Evolutionary conservation across 306 rosid genomes (phyloP).

Genomic region (Gleditsia sinensis): DNA sequence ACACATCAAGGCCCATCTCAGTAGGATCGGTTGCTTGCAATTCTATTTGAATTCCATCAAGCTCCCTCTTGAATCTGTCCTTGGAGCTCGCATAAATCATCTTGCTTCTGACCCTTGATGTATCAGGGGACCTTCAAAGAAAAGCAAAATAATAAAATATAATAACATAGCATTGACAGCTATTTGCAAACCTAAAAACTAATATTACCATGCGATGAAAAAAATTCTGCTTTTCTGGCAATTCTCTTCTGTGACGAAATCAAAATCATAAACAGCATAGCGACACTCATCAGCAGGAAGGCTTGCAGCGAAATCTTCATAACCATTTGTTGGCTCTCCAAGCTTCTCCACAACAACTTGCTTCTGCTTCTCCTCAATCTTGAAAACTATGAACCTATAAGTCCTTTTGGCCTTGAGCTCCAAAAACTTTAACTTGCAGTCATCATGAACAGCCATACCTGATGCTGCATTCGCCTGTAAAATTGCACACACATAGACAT

Average conservation of each 20-base stretch:
- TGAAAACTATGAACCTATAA: slow-evolving; percentile 64
- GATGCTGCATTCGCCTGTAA: slow-evolving; percentile 79
- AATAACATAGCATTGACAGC: not conserved
- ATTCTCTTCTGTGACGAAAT: slow-evolving; percentile 73
- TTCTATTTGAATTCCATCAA: slow-evolving; percentile 84
- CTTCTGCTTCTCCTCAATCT: slow-evolving; percentile 91
- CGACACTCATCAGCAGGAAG: slow-evolving; percentile 87
- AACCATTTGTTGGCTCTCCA: slow-evolving; percentile 73
- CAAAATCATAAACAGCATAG: slow-evolving; percentile 84
- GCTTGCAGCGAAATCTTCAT: slow-evolving; percentile 69
- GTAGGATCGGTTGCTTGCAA: slow-evolving; percentile 89
- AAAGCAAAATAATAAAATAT: slow-evolving; percentile 18
- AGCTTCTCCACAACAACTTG: slow-evolving; percentile 79
- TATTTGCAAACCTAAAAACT: not conserved
- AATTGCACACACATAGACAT: slow-evolving; percentile 6
- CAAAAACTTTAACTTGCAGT: slow-evolving; percentile 75
- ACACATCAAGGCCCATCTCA: slow-evolving; percentile 82
- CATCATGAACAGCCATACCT: slow-evolving; percentile 82
- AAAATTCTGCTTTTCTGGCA: slow-evolving; percentile 81
- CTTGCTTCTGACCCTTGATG: slow-evolving; percentile 84
- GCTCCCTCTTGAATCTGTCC: slow-evolving; percentile 93
- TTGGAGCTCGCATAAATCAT: slow-evolving; percentile 95
- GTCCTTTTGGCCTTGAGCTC: slow-evolving; percentile 86
- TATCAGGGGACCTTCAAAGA: slow-evolving; percentile 77
- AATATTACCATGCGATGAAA: slow-evolving; percentile 74